Base-by-base conservation (phyloP, 75 land plant genomes). In the Picea sitchensis region DNA sequence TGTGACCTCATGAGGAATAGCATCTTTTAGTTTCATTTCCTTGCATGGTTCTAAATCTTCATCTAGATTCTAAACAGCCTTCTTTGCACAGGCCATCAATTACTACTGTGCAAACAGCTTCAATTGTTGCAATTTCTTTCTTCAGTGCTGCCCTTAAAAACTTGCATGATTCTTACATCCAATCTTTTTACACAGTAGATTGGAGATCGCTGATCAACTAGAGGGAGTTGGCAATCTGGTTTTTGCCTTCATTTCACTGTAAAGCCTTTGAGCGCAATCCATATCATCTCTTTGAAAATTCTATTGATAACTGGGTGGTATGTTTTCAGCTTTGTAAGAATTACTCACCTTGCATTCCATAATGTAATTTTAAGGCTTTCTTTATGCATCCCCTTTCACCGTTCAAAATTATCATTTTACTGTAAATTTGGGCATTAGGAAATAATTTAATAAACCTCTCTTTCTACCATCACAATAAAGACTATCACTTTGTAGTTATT, bases 81-180 rank as follows among this genome's bases (percentile, higher is more conserved):
- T 75, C 88, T 32, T 89, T 95, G 75, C 91, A 92, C n/a, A 92
- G 83, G 32, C 78, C 84, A 85, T 89, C 83, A 60, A 95, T 63
- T 23, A 92, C 62, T 32, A 73, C 79, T 44, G 90, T 80, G 72
- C 86, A 92, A 78, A 81, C 84, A 69, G 87, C 78, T 2, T 73
- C 76, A 85, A 88, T 80, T 73, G 86, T 56, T 44, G 21, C n/a
- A 57, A 85, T 72, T 82, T 84, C 32, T 58, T 82, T 82, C 59
- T 82, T 76, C 61, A 71, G 74, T 58, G 84, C 86, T 44, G 61
- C 84, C 64, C 59, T 57, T 14, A 93, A 18, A 77, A 94, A 81
- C 30, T 82, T 65, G 65, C 78, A 82, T 41, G 92, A 90, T 82
- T 91, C 90, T 47, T 87, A 60, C 57, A 69, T 77, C 73, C 83